phyloP scores from a whole-genome alignment of 106 monocot genomes.

The Iris macrosiphon region DNA sequence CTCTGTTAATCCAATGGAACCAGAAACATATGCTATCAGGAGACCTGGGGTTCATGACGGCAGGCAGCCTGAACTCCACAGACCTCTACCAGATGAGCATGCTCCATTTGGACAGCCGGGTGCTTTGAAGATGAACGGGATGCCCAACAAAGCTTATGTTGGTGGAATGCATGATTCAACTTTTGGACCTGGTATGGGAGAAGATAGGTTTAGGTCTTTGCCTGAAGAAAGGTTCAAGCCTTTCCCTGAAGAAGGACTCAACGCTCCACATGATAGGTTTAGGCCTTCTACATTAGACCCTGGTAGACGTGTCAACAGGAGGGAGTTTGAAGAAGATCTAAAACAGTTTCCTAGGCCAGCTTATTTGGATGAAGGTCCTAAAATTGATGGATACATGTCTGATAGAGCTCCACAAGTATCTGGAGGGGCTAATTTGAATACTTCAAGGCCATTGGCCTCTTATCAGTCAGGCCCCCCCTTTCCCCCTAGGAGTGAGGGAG shows the following conservation, averaged over 20 bases:
- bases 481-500: conserved; percentile 13
- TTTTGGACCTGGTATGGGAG: conserved; percentile 14
- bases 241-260: conserved; percentile 33
- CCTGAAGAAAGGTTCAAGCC: conserved; percentile 34
- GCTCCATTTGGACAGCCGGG: conserved; percentile 19
- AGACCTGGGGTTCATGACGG: conserved; percentile 24
- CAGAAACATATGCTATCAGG: conserved; percentile 5
- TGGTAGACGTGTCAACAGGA: conserved; percentile 20
- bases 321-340: conserved; percentile 63
- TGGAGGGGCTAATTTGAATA: conserved; percentile 6
- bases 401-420: conserved; percentile 21
- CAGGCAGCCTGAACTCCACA: conserved; percentile 21
- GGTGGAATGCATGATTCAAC: conserved; percentile 24
- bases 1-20: conserved; percentile 17
- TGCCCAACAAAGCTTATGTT: conserved; percentile 9
- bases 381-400: conserved; percentile 35
- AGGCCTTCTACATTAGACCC: conserved; percentile 24
- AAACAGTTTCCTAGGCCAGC: conserved; percentile 61
- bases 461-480: conserved; percentile 17
- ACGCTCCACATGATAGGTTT: conserved; percentile 15
- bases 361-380: conserved; percentile 44
- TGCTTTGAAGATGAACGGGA: conserved; percentile 29
- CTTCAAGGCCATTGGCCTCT: conserved; percentile 12
- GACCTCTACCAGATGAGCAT: conserved; percentile 5
- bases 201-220: conserved; percentile 36